Base-by-base conservation (phyloP, 345 rosid species). In the Populus nigra region DNA sequence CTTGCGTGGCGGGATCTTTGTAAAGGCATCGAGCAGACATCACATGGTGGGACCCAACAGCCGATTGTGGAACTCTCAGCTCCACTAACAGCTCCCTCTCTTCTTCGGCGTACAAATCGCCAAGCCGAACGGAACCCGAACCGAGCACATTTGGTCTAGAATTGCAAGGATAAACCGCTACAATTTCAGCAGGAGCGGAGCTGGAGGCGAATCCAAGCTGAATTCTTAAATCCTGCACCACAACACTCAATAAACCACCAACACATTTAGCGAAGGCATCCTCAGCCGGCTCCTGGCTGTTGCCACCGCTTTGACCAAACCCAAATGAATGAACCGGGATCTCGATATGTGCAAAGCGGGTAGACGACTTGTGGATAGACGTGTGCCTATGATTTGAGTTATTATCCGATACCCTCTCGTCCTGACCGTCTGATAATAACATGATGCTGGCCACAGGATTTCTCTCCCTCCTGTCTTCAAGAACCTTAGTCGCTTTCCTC, bases 401-500 rank as follows among this genome's bases (percentile, higher is more conserved):
- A 65, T 68, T 82, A 22, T 63, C 69, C 70, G 79, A 85, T 66
- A 84, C 79, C 18, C 85, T 81, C 49, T 85, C 85, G 81, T 88
- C 85, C 23, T 87, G 91, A 68, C 90, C 90, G 81, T 86, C 94
- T 2, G 94, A 88, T 39, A 92, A 71, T 47, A 93, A 76, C 68
- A 95, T 77, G 49, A 95, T 85, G 61, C 85, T 87, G 31, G 98
- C 84, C 15, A 86, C 82, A 7, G 92, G 88, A 84, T 95, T 95
- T 85, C 77, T 84, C 85, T 91, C 89, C 66, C 94, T 88, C 53
- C 99, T 90, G 82, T 95, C 98, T 38, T 92, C 97, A 5, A 93
- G 83, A 76, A 95, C 96, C 71, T 93, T 92, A 16, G 88, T 91
- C 20, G 98, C 98, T 79, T 95, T 95, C 73, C 88, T 91, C 15